Evolutionary conservation across 2,329 filamentous ascomycete genomes (phyloP).

Genomic region (Aspergillus sp.): DNA sequence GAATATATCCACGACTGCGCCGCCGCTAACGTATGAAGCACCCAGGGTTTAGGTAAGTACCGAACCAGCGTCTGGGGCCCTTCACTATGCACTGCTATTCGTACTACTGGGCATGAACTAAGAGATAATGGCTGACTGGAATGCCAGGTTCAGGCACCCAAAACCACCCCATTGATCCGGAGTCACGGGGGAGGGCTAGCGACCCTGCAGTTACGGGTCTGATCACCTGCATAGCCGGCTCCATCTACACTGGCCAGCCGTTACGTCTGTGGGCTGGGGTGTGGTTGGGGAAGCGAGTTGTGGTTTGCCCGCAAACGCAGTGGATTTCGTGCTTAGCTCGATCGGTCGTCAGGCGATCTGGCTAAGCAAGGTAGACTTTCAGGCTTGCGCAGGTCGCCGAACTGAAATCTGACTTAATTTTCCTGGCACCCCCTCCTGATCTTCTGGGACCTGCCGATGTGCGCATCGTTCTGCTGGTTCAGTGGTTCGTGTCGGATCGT

Average conservation of each 20-base stretch:
- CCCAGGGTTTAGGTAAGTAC: slow-evolving; percentile 15
- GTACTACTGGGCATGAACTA: neutral
- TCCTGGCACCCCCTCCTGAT: slow-evolving; percentile 7
- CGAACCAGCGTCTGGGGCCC: neutral
- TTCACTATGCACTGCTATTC: neutral
- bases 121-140: slow-evolving; percentile 23
- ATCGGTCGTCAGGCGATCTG: slow-evolving; percentile 22
- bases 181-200: slow-evolving; percentile 23
- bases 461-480: slow-evolving; percentile 31
- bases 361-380: slow-evolving; percentile 23
- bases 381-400: slow-evolving; percentile 27
- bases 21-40: slow-evolving; percentile 3
- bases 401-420: slow-evolving; percentile 20
- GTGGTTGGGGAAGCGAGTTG: slow-evolving; percentile 24
- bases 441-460: slow-evolving; percentile 26
- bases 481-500: slow-evolving; percentile 33
- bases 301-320: slow-evolving; percentile 28
- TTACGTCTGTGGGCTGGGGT: slow-evolving; percentile 25
- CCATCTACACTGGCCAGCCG: slow-evolving; percentile 26
- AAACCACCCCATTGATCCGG: slow-evolving; percentile 21
- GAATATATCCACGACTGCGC: slow-evolving; percentile 17
- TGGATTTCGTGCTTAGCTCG: slow-evolving; percentile 26
- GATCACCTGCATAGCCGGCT: slow-evolving; percentile 39
- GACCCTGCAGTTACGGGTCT: slow-evolving; percentile 25
- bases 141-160: slow-evolving; percentile 29